Percentiles rank a stretch among this genome's conserved stretches.
Conservation (phyloP, 2,329 filamentous ascomycete species). For the Sordariomycetes sp. region DNA sequence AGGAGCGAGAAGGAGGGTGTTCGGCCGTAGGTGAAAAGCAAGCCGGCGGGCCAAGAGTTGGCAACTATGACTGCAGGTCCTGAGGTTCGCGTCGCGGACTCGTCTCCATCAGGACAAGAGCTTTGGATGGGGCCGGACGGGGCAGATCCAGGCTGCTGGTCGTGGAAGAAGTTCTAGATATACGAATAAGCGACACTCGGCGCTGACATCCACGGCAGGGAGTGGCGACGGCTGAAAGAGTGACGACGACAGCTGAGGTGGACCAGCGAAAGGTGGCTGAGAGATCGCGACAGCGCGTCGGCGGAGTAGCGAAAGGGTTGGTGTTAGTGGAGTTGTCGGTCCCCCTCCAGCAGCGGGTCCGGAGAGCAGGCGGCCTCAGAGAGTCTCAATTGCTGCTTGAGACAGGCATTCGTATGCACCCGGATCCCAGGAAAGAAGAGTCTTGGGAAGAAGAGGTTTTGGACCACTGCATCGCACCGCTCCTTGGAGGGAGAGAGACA, state of each 20-base stretch:
- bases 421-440: background rate
- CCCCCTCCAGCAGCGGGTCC: background rate
- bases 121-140: background rate
- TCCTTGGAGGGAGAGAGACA: background rate
- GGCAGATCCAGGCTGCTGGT: background rate
- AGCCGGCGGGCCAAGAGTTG: no score
- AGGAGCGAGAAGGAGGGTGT: no score
- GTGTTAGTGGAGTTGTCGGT: background rate
- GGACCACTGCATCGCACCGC: background rate
- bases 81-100: no score
- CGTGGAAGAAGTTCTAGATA: background rate
- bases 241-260: background rate
- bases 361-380: background rate
- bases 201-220: background rate
- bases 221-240: background rate
- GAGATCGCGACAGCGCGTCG: background rate
- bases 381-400: background rate
- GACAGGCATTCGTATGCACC: background rate
- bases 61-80: no score
- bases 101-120: background rate
- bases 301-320: background rate
- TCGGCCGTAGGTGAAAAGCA: no score
- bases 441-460: background rate
- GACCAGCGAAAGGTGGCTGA: background rate
- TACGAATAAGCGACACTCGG: background rate